A percentile compares a stretch with the other conserved stretches of the same genome.
These are phyloP conservation scores for Amaranthus palmeri DNA, from an alignment of 148 eudicot species.

Conservation along the genomic window DNA sequence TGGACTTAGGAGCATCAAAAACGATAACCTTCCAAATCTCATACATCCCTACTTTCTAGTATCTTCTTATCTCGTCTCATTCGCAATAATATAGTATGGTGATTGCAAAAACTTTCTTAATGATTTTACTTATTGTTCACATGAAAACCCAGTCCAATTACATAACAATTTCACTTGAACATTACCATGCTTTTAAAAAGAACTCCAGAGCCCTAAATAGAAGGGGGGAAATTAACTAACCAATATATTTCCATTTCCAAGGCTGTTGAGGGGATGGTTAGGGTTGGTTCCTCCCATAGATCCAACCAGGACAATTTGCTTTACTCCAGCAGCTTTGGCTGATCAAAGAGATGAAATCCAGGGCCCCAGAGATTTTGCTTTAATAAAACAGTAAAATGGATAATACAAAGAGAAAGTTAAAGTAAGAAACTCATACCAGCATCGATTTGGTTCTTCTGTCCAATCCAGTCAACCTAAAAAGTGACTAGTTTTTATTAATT, in stretches of 20 bases:
- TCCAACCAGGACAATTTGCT: conserved; percentile 93
- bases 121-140: not conserved
- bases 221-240: conserved; percentile 18
- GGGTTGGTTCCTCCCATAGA: conserved; percentile 96
- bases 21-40: not conserved
- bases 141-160: not conserved
- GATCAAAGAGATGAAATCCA: conserved; percentile 21
- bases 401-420: not conserved
- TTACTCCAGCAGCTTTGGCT: conserved; percentile 99
- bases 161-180: not conserved
- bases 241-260: conserved; percentile 94
- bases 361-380: not conserved
- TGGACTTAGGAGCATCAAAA: not conserved
- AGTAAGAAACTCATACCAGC: conserved; percentile 52
- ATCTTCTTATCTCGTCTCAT: not conserved
- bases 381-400: not conserved
- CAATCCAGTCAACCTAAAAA: conserved; percentile 91
- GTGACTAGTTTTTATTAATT: conserved; percentile 11
- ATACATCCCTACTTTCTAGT: not conserved
- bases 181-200: too few relatives aligned
- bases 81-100: too few relatives aligned
- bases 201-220: too few relatives aligned
- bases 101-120: not conserved
- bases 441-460: conserved; percentile 96
- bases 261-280: conserved; percentile 72